Conservation (phyloP, 345 rosid species). For the Psidium friedrichsthalianum region DNA sequence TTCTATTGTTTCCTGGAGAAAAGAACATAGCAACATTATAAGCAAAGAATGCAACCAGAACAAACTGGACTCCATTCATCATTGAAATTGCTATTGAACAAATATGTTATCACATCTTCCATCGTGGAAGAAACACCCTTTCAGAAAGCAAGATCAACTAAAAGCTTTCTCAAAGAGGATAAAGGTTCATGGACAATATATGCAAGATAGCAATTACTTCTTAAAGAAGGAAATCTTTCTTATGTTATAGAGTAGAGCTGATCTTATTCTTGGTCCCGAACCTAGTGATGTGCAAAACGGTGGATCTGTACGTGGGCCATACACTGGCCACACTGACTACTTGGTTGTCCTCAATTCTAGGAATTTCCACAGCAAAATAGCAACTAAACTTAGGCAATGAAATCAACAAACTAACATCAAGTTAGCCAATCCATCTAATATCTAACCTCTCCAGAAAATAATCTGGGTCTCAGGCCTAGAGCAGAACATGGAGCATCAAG, state of each 20-base stretch:
- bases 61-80: background rate
- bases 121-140: background rate
- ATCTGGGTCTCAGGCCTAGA: conserved; percentile 94
- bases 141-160: background rate
- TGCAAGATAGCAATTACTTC: background rate
- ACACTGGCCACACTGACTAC: background rate
- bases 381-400: background rate
- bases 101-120: background rate
- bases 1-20: conserved; percentile 59
- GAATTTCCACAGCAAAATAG: background rate
- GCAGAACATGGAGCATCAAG: conserved; percentile 99
- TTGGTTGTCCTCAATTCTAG: background rate
- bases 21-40: background rate
- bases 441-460: conserved; percentile 78
- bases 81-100: background rate
- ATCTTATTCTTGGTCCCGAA: background rate
- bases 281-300: background rate
- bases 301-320: background rate
- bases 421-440: background rate
- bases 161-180: background rate
- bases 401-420: background rate
- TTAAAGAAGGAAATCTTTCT: background rate
- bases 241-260: background rate
- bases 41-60: background rate
- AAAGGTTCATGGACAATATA: background rate